Percentiles rank a stretch among this genome's conserved stretches.
Conservation (phyloP, 768 basidiomycete genomes). For the Rhodotorula diobovata region DNA sequence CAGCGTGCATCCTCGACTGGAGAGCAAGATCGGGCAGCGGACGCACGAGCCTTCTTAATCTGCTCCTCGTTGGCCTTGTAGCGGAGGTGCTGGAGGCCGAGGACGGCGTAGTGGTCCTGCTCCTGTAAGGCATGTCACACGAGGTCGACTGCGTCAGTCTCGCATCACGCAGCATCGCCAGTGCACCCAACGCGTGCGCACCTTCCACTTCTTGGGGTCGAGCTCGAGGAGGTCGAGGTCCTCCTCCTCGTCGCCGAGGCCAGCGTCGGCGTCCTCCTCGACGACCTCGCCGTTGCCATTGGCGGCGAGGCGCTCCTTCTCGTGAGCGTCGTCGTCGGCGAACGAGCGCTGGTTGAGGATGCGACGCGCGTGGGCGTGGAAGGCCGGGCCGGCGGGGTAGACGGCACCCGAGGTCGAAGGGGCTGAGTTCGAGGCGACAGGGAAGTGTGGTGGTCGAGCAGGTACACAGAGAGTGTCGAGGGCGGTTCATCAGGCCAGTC, state of each 20-base stretch:
- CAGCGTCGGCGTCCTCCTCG: slow-evolving; percentile 71
- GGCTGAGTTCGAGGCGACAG: slow-evolving; percentile 8
- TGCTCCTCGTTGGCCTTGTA: slow-evolving; percentile 82
- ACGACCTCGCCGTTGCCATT: slow-evolving; percentile 53
- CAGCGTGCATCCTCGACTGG: neutral
- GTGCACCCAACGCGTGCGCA: slow-evolving; percentile 44
- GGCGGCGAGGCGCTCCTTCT: slow-evolving; percentile 54
- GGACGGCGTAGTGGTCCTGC: slow-evolving; percentile 97
- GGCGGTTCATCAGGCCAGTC: too few relatives aligned
- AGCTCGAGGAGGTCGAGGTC: slow-evolving; percentile 60
- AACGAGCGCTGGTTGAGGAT: slow-evolving; percentile 72
- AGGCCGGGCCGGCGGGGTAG: slow-evolving; percentile 82
- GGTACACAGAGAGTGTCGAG: neutral
- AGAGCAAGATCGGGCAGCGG: neutral
- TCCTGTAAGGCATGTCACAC: slow-evolving; percentile 55
- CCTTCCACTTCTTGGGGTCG: slow-evolving; percentile 99
- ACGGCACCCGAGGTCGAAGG: slow-evolving; percentile 55
- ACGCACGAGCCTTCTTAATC: slow-evolving; percentile 92
- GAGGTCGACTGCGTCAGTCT: slow-evolving; percentile 2
- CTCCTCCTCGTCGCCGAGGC: slow-evolving; percentile 88
- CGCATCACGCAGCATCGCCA: neutral
- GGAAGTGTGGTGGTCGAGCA: neutral
- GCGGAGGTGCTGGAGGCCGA: slow-evolving; percentile 85
- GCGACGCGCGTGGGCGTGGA: slow-evolving; percentile 74
- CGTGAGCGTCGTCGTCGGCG: slow-evolving; percentile 68